Conservation (phyloP, 805 yeast genomes). For the Pichia membranifaciens region DNA sequence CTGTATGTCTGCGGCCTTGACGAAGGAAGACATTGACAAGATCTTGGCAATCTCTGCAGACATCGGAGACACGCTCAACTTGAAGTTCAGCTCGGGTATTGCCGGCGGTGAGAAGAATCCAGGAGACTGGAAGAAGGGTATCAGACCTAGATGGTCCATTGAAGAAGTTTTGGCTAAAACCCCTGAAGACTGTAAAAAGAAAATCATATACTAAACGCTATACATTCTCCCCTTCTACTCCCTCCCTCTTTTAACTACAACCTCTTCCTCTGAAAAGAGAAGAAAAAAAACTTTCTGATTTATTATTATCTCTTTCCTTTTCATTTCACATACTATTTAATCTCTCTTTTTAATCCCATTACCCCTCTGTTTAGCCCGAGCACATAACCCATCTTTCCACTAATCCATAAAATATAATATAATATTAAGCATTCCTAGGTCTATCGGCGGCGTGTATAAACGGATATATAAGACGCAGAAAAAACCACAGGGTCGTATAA, state of each 20-base stretch:
- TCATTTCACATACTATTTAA: no score
- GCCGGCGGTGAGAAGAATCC: slow-evolving; percentile 55
- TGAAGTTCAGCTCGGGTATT: slow-evolving; percentile 73
- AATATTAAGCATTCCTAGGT: no score
- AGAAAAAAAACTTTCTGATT: background rate
- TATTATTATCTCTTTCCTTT: background rate
- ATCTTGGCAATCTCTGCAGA: slow-evolving; percentile 65
- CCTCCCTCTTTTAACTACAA: background rate
- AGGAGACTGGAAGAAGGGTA: slow-evolving; percentile 49
- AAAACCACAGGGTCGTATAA: no score
- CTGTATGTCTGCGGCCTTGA: slow-evolving; percentile 87
- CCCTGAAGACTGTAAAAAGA: slow-evolving; percentile 50
- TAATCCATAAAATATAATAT: no score
- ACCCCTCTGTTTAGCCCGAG: no score
- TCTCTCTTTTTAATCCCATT: background rate
- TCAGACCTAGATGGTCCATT: slow-evolving; percentile 67
- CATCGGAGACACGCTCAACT: slow-evolving; percentile 67
- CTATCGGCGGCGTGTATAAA: no score
- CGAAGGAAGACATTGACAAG: slow-evolving; percentile 88
- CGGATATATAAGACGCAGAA: no score
- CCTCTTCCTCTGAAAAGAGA: no score
- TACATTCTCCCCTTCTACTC: background rate
- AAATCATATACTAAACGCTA: background rate
- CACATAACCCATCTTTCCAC: no score
- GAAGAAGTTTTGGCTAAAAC: slow-evolving; percentile 72